phyloP scores from a whole-genome alignment of 169 alveolate species.

The Cyclospora cayetanensis region DNA sequence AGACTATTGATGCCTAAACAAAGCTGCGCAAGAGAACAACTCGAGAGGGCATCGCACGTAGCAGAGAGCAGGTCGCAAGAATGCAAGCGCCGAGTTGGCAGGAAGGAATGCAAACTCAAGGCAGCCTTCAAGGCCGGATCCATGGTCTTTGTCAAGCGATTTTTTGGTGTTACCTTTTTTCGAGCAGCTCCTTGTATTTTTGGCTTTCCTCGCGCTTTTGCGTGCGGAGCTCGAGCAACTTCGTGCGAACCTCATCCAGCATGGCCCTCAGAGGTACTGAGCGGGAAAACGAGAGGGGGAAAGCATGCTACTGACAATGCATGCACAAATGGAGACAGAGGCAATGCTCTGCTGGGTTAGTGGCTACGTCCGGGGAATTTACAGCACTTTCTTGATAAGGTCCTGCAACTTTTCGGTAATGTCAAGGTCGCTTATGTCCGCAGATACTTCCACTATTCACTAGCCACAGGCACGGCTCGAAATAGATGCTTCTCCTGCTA shows the following conservation, averaged over 20 bases:
- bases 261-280: conserved; percentile 54
- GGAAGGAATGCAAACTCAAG: not conserved
- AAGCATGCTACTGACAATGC: no score
- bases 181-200: conserved; percentile 55
- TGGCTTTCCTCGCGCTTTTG: conserved; percentile 56
- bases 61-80: not conserved
- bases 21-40: not conserved
- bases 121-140: not conserved
- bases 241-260: conserved; percentile 62
- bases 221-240: conserved; percentile 48
- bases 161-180: conserved; percentile 2
- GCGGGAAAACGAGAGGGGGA: not conserved
- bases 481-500: no score
- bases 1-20: not conserved
- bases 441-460: no score
- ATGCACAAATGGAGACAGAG: not conserved
- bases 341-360: not conserved
- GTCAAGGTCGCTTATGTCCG: no score
- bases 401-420: no score
- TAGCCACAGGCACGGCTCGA: no score
- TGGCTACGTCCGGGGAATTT: not conserved
- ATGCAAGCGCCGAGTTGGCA: not conserved
- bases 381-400: no score
- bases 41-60: not conserved
- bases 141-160: not conserved